These are phyloP conservation scores for Friedmanniomyces endolithicus DNA, from an alignment of 495 filamentous ascomycete genomes.

Conservation along the genomic window DNA sequence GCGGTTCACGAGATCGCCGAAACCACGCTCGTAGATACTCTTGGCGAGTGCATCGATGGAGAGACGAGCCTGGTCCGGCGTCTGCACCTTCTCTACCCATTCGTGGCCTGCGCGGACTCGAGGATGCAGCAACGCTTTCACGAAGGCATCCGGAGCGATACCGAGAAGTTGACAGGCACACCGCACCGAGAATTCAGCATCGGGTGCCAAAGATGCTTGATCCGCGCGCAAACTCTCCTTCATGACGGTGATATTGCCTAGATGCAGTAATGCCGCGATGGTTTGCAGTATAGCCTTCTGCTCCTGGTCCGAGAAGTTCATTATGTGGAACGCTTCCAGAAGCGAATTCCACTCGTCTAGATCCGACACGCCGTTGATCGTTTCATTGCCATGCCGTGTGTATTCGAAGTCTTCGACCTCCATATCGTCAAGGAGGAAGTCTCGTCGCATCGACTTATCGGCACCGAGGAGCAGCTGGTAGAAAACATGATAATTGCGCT, in stretches of 20 bases:
- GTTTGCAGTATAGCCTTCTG: slow-evolving; percentile 73
- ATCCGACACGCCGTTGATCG: slow-evolving; percentile 83
- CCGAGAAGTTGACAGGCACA: slow-evolving; percentile 76
- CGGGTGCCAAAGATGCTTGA: slow-evolving; percentile 69
- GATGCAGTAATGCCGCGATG: slow-evolving; percentile 79
- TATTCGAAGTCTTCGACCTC: slow-evolving; percentile 83
- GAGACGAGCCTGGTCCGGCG: slow-evolving; percentile 86
- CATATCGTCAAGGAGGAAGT: slow-evolving; percentile 59
- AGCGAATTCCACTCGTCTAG: slow-evolving; percentile 77
- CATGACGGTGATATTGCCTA: slow-evolving; percentile 80
- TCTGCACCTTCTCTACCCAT: slow-evolving; percentile 97
- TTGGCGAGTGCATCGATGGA: slow-evolving; percentile 87
- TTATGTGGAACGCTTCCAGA: slow-evolving; percentile 85
- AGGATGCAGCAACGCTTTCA: slow-evolving; percentile 80
- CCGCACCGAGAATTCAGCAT: slow-evolving; percentile 55
- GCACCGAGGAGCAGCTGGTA: slow-evolving; percentile 89
- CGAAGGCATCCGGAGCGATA: slow-evolving; percentile 69
- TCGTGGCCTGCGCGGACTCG: slow-evolving; percentile 89
- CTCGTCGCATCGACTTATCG: slow-evolving; percentile 54
- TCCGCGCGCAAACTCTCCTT: slow-evolving; percentile 84
- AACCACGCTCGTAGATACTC: slow-evolving; percentile 92
- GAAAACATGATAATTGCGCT: slow-evolving; percentile 96
- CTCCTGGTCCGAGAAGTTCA: slow-evolving; percentile 84
- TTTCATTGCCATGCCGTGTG: slow-evolving; percentile 78
- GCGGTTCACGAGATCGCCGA: slow-evolving; percentile 79